Base-by-base conservation (phyloP, 2,329 filamentous ascomycete genomes). In the Lecanicillium sp. region DNA sequence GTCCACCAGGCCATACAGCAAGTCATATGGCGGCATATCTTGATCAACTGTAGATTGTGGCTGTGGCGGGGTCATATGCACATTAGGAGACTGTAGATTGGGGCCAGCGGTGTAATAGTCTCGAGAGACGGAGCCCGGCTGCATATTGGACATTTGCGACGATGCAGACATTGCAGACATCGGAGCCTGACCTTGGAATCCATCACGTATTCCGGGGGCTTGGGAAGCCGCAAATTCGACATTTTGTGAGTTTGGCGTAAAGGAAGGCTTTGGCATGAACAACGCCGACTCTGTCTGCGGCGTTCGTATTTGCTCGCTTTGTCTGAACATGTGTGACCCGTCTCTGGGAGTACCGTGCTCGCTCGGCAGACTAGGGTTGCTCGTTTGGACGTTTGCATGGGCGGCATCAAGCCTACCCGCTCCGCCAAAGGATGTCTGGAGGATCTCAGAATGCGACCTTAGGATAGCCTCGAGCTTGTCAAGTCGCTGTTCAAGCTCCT, bases 21-120 rank as follows among this genome's bases (percentile, higher is more conserved):
- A 62, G 52, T 87, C 82, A 49, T 87, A 86, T 2, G 83, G 83
- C 2, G 84, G 84, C 19, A 88, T 71, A 41, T 84, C 81, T 36
- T 80, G 72, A 49, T 85, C 80, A 3, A 52, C 41, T 4, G 34
- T 36, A 15, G 33, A n/a, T 7, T 14, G 15, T 2, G 39, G 10
- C 8, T 32, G 15, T 46, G 5, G 50, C 62, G 12, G 64, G 9
- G 70, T 61, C 19, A 80, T 68, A 39, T 69, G 72, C 17, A 79
- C 63, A 17, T 67, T 71, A 0, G 80, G 76, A 2, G 80, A 79
- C 38, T 75, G 72, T 25, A 82, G 58, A 46, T 58, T 65, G 43
- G 54, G 57, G 68, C 43, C 52, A 49, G 61, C 48, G n/a, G 58
- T 57, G 42, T 74, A 75, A 47, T 72, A 72, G 25, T 73, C 71